phyloP scores from a whole-genome alignment of 257 asterid species.

The Voacanga thouarsii region DNA sequence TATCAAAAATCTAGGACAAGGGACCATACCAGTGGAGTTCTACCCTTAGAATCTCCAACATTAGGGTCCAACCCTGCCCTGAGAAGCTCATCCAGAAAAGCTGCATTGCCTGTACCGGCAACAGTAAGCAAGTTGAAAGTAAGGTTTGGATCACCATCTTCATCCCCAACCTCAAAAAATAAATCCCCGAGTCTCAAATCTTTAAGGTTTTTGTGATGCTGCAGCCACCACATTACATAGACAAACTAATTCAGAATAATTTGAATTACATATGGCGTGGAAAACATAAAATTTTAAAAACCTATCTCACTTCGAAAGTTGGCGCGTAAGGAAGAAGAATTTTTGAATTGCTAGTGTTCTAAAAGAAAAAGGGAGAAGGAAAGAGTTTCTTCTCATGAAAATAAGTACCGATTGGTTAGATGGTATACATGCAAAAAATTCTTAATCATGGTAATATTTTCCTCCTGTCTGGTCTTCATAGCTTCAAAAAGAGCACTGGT shows the following conservation, averaged over 20 bases:
- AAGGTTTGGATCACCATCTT: conserved; percentile 48
- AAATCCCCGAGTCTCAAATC: conserved; percentile 58
- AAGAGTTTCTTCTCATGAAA: not conserved
- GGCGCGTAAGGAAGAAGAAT: not conserved
- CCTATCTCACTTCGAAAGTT: not conserved
- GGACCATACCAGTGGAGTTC: conserved; percentile 68
- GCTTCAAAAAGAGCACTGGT: conserved; percentile 58
- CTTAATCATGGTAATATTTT: conserved; percentile 61
- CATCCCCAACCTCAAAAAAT: conserved; percentile 58
- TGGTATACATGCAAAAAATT: conserved; percentile 72
- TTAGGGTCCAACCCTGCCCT: conserved; percentile 84
- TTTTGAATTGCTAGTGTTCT: not conserved
- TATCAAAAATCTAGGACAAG: not conserved
- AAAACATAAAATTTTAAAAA: not conserved
- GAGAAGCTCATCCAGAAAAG: conserved; percentile 83
- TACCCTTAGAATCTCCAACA: conserved; percentile 72
- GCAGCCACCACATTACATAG: conserved; percentile 19
- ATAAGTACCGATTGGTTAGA: conserved; percentile 1
- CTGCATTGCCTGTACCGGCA: conserved; percentile 82
- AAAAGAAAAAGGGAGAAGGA: not conserved
- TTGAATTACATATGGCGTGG: not conserved
- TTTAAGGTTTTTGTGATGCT: conserved; percentile 79
- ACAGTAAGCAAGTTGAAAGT: conserved; percentile 72
- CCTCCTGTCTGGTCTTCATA: conserved; percentile 63
- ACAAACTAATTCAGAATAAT: not conserved